phyloP scores from a whole-genome alignment of 1,284 basidiomycete species.

The Porodaedalea pini region DNA sequence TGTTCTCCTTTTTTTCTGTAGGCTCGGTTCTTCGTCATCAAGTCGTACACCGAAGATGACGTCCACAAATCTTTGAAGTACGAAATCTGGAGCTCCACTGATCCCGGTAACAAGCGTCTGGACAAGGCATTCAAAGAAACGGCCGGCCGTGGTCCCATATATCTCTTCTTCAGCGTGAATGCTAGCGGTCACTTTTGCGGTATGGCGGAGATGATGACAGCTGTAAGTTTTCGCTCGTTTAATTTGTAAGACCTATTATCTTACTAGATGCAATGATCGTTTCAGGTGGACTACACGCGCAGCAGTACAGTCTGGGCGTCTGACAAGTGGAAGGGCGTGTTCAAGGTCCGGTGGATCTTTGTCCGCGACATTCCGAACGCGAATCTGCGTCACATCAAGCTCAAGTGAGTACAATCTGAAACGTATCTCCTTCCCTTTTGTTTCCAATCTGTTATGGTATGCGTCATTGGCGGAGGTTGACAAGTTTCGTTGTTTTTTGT shows the following conservation, averaged over 20 bases:
- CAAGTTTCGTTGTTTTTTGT: conserved; percentile 24
- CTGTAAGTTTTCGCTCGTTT: conserved; percentile 42
- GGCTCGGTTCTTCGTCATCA: conserved; percentile 95
- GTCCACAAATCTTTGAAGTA: conserved; percentile 96
- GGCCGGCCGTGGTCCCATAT: conserved; percentile 82
- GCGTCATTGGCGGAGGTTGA: background rate
- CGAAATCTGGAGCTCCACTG: conserved; percentile 96
- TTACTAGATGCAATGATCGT: background rate
- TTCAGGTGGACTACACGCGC: conserved; percentile 74
- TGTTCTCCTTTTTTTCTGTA: conserved; percentile 29
- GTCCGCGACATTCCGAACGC: conserved; percentile 92
- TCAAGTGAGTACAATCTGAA: conserved; percentile 53
- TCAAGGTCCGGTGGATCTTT: conserved; percentile 94
- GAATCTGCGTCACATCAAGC: conserved; percentile 76
- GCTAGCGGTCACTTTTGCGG: conserved; percentile 96
- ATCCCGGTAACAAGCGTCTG: conserved; percentile 91
- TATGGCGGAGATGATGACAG: conserved; percentile 93
- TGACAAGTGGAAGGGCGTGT: conserved; percentile 98
- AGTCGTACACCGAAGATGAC: conserved; percentile 96
- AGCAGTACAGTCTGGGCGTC: conserved; percentile 95
- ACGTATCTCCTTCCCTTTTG: background rate
- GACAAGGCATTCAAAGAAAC: conserved; percentile 95
- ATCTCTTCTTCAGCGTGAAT: conserved; percentile 96
- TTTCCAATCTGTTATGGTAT: conserved; percentile 6
- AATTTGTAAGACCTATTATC: background rate